Conservation (phyloP, 306 rosid genomes). For the Dicorynia guianensis region DNA sequence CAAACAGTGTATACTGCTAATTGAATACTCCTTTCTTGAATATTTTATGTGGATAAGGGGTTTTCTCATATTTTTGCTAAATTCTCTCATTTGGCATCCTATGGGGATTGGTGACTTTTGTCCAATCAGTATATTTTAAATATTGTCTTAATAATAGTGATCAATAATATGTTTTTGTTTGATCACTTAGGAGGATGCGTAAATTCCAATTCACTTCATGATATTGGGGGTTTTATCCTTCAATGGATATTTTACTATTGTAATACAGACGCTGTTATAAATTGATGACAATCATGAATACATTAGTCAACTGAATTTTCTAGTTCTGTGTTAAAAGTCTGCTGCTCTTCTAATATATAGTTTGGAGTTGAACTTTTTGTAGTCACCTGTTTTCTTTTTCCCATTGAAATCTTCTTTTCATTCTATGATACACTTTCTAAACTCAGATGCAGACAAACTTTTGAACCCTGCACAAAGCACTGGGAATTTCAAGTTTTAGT, state of each 20-base stretch:
- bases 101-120: conserved; percentile 13
- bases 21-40: not conserved
- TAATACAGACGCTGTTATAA: no score
- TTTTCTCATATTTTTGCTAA: not conserved
- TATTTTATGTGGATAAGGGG: not conserved
- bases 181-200: no score
- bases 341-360: no score
- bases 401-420: not conserved
- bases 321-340: no score
- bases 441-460: not conserved
- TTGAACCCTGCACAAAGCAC: not conserved
- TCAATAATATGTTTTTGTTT: no score
- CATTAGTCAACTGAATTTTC: no score
- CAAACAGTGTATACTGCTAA: not conserved
- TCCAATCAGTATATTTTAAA: not conserved
- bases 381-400: not conserved
- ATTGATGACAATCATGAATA: no score
- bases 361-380: no score
- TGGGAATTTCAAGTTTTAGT: not conserved
- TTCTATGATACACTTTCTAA: not conserved
- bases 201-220: no score
- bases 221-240: no score
- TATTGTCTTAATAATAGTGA: no score
- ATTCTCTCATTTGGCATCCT: not conserved
- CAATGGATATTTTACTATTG: no score